Evolutionary conservation across 305 asterid genomes (phyloP).

Genomic region (Fraxinus latifolia): DNA sequence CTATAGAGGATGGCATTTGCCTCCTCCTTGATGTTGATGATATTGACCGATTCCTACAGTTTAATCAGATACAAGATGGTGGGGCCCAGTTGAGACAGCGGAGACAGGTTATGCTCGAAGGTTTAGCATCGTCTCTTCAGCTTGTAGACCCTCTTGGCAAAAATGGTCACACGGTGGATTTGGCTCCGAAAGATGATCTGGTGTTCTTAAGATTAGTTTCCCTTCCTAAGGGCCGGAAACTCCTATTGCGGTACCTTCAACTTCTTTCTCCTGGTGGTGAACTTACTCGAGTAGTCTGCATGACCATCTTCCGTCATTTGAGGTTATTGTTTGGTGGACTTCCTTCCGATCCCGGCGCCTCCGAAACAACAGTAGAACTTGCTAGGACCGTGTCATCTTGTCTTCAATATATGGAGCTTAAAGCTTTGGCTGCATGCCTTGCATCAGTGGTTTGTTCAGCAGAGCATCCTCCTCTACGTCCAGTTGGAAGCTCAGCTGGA

Average conservation of each 20-base stretch:
- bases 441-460: constrained; percentile 72
- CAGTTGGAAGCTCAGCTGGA: constrained; percentile 64
- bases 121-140: constrained; percentile 63
- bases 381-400: constrained; percentile 43
- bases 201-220: constrained; percentile 57
- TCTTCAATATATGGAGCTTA: constrained; percentile 55
- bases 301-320: constrained; percentile 70
- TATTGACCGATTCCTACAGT: constrained; percentile 69
- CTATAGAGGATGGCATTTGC: constrained; percentile 78
- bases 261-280: constrained; percentile 54
- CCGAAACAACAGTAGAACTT: constrained; percentile 34
- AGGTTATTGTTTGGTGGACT: constrained; percentile 63
- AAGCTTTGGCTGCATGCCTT: constrained; percentile 66
- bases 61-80: constrained; percentile 69
- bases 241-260: constrained; percentile 50
- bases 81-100: constrained; percentile 57
- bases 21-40: constrained; percentile 89
- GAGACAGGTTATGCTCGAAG: constrained; percentile 62
- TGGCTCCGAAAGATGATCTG: constrained; percentile 53
- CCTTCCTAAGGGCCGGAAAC: constrained; percentile 72
- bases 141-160: constrained; percentile 63
- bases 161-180: constrained; percentile 48
- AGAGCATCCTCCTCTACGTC: constrained; percentile 70
- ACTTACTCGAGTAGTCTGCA: constrained; percentile 58
- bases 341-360: constrained; percentile 40